phyloP scores from a whole-genome alignment of 2,329 filamentous ascomycete genomes.

The Claviceps humidiphila region DNA sequence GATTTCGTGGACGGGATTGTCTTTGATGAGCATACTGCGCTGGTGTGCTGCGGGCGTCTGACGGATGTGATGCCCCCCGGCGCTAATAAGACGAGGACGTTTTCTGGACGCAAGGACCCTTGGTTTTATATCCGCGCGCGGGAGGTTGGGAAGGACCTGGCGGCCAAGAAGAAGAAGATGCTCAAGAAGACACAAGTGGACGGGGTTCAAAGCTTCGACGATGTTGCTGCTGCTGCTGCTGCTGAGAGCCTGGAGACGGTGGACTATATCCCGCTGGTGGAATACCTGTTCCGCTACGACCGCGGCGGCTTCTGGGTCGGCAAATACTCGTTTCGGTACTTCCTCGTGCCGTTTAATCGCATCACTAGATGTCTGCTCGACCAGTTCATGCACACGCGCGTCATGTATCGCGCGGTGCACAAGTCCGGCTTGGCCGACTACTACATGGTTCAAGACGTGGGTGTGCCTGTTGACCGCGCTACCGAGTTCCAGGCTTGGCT shows the following conservation, averaged over 20 bases:
- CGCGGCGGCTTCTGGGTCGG: slow-evolving; percentile 65
- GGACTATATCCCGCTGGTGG: slow-evolving; percentile 53
- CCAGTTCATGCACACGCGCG: slow-evolving; percentile 59
- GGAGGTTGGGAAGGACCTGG: slow-evolving; percentile 32
- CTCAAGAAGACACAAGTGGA: slow-evolving; percentile 20
- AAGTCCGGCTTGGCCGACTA: slow-evolving; percentile 49
- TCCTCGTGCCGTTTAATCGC: slow-evolving; percentile 44
- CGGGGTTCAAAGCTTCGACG: not conserved
- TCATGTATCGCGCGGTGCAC: slow-evolving; percentile 61
- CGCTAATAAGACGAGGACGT: slow-evolving; percentile 34
- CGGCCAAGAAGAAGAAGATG: slow-evolving; percentile 20
- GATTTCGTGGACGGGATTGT: slow-evolving; percentile 67
- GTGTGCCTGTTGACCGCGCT: slow-evolving; percentile 39
- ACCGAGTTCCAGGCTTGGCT: slow-evolving; percentile 37
- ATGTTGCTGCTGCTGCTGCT: not conserved
- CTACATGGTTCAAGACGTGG: slow-evolving; percentile 57
- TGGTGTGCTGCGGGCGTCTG: slow-evolving; percentile 48
- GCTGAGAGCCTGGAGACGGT: slow-evolving; percentile 19
- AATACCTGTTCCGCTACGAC: slow-evolving; percentile 68
- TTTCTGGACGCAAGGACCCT: slow-evolving; percentile 49
- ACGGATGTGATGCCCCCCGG: slow-evolving; percentile 35
- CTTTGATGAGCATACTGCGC: slow-evolving; percentile 49
- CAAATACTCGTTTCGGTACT: slow-evolving; percentile 47
- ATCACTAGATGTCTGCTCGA: slow-evolving; percentile 56
- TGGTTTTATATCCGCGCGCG: slow-evolving; percentile 69